These are phyloP conservation scores for Aureobasidium zeae DNA, from an alignment of 2,329 filamentous ascomycete genomes.

Conservation along the genomic window DNA sequence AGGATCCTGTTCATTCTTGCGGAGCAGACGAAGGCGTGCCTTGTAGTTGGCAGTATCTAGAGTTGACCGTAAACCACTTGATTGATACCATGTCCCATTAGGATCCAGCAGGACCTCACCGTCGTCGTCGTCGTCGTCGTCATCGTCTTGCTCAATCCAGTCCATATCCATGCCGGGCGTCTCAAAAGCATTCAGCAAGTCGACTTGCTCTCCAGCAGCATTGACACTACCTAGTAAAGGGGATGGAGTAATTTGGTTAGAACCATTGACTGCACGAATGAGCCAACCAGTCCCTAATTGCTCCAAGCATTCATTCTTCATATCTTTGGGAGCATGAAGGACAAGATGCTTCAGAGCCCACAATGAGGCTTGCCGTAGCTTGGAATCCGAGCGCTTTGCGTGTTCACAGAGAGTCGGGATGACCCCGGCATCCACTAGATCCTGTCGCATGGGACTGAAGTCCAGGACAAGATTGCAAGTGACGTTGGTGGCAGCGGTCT, in stretches of 20 bases:
- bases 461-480: constrained; percentile 80
- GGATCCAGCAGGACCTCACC: constrained; percentile 39
- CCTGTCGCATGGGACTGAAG: constrained; percentile 81
- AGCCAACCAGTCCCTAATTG: constrained; percentile 73
- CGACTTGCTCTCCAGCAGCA: constrained; percentile 51
- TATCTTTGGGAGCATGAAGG: constrained; percentile 56
- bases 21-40: constrained; percentile 16
- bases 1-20: constrained; percentile 52
- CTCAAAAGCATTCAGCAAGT: constrained; percentile 46
- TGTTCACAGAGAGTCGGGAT: constrained; percentile 72
- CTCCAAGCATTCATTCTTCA: constrained; percentile 70
- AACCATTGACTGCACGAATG: constrained; percentile 62
- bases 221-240: constrained; percentile 44
- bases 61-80: constrained; percentile 29
- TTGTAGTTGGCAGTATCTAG: constrained; percentile 20
- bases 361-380: constrained; percentile 71
- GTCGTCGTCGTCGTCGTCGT: constrained; percentile 38
- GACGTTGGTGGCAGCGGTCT: constrained; percentile 74
- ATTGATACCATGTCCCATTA: constrained; percentile 29
- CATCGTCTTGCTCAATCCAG: constrained; percentile 20
- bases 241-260: constrained; percentile 33
- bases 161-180: constrained; percentile 36
- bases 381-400: constrained; percentile 70
- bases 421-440: constrained; percentile 63
- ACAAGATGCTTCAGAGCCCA: constrained; percentile 94